Base-by-base conservation (phyloP, 2,329 filamentous ascomycete species). In the Ambrosiella cleistominuta region DNA sequence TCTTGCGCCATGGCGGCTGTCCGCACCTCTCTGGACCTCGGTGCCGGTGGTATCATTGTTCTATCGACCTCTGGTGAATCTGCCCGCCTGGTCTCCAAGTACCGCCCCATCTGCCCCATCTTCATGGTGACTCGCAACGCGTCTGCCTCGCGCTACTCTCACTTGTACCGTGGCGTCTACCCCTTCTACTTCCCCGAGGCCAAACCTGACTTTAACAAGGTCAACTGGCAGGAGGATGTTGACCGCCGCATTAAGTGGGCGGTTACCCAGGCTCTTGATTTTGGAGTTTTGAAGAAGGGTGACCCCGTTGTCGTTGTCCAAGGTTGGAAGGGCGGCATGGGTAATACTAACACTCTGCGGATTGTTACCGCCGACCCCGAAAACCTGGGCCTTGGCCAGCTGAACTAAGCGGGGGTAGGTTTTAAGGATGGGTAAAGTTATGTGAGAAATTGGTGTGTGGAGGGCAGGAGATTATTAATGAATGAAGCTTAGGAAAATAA, bases 141-240 rank as follows among this genome's bases (percentile, higher is more conserved):
- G 54, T 82, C 80, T 64, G 88, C 93, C 56, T 86, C 89, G 61
- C 81, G 93, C 73, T 97, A 93, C 73, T 86, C 83, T 64, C 93
- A 98, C 72, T 74, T 98, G 70, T 97, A 96, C 77, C 91, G 93
- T 69, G 93, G 93, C 66, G 91, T 98, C 62, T 98, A 96, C 70
- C 93, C 93, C 60, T 98, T 98, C 85, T 78, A 86, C 67, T 97
- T 96, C 79, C 81, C 85, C 57, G 86, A 95, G 76, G 74, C 76
- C 66, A 97, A 97, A 83, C 93, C 93, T 66, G 88, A 98, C 76
- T 98, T 97, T 74, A 80, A 79, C 70, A 81, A 85, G 72, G 81
- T 85, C 67, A 90, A 94, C 74, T 98, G 93, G 93, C 93, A 98
- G 76, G 89, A 97, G 77, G 91, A 98, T 73, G 93, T 98, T 66